Evolutionary conservation across 2,329 filamentous ascomycete genomes (phyloP).

Genomic region (Fusarium domesticum): DNA sequence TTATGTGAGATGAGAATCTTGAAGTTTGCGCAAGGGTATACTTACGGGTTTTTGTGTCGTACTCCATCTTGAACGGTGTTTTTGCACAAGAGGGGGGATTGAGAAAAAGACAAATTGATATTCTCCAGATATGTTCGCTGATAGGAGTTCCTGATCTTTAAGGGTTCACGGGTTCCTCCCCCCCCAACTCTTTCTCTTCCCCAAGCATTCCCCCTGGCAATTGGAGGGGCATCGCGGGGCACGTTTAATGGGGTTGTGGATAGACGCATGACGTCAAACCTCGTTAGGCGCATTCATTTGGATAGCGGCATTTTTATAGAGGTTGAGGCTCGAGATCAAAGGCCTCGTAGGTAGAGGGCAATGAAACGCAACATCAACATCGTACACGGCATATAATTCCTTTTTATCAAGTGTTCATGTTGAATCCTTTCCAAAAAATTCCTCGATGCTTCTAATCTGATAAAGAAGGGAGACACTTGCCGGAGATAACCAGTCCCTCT

Average conservation of each 20-base stretch:
- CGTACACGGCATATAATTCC: too few species aligned
- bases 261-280: conserved; percentile 28
- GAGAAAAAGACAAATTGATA: conserved; percentile 7
- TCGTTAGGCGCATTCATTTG: conserved; percentile 16
- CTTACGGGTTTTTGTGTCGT: conserved; percentile 71
- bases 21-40: conserved; percentile 1
- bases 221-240: conserved; percentile 32
- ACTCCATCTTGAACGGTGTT: conserved; percentile 55
- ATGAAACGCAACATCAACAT: too few species aligned
- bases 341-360: too few species aligned
- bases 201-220: conserved; percentile 7
- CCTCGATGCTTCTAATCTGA: too few species aligned
- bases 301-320: conserved; percentile 15
- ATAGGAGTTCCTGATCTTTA: conserved; percentile 7
- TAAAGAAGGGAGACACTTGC: too few species aligned
- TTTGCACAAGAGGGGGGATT: not conserved
- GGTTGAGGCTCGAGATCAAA: not conserved
- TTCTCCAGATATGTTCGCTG: conserved; percentile 8
- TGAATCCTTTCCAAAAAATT: too few species aligned
- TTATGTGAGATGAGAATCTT: conserved; percentile 12
- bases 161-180: not conserved
- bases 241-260: conserved; percentile 21
- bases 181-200: conserved; percentile 1
- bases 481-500: too few species aligned
- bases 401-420: too few species aligned